phyloP scores from a whole-genome alignment of 495 filamentous ascomycete genomes.

The Hypoxylon subgilvum region DNA sequence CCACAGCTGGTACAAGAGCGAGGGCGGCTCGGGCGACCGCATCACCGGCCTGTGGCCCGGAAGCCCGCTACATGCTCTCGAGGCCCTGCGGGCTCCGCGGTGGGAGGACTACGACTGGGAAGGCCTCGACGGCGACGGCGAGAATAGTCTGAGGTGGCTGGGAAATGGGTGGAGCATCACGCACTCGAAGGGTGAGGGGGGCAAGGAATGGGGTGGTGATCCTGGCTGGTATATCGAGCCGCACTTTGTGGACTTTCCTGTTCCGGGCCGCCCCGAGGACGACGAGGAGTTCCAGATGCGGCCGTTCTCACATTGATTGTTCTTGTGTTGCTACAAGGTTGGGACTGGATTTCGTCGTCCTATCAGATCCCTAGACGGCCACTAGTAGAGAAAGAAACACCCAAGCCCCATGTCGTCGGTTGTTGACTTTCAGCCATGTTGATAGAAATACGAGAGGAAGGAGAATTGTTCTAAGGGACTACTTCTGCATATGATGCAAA shows the following conservation, averaged over 20 bases:
- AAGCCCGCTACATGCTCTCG: slow-evolving; percentile 51
- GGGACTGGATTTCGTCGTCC: too few species aligned
- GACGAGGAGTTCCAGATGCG: slow-evolving; percentile 46
- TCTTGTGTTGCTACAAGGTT: too few species aligned
- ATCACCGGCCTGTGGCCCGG: slow-evolving; percentile 53
- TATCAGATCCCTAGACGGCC: too few species aligned
- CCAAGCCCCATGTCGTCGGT: too few species aligned
- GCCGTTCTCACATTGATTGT: slow-evolving; percentile 55
- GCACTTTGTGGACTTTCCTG: slow-evolving; percentile 51
- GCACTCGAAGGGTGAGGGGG: slow-evolving; percentile 42
- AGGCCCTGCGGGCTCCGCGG: slow-evolving; percentile 49
- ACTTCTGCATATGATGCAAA: too few species aligned
- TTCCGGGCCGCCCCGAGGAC: slow-evolving; percentile 51
- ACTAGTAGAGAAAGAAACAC: too few species aligned
- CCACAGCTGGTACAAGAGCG: slow-evolving; percentile 70
- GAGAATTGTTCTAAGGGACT: too few species aligned
- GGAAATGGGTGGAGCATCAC: slow-evolving; percentile 58
- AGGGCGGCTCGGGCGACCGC: slow-evolving; percentile 41
- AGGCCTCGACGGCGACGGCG: slow-evolving; percentile 23
- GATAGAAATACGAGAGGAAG: too few species aligned
- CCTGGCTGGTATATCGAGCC: slow-evolving; percentile 58
- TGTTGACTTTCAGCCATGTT: too few species aligned
- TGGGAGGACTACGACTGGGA: slow-evolving; percentile 56
- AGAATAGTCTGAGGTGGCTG: slow-evolving; percentile 52
- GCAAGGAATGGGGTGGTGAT: slow-evolving; percentile 43